A percentile compares a stretch with the other conserved stretches of the same genome.
Conservation (phyloP, 2,329 filamentous ascomycete species). For the Huntiella bhutanensis region DNA sequence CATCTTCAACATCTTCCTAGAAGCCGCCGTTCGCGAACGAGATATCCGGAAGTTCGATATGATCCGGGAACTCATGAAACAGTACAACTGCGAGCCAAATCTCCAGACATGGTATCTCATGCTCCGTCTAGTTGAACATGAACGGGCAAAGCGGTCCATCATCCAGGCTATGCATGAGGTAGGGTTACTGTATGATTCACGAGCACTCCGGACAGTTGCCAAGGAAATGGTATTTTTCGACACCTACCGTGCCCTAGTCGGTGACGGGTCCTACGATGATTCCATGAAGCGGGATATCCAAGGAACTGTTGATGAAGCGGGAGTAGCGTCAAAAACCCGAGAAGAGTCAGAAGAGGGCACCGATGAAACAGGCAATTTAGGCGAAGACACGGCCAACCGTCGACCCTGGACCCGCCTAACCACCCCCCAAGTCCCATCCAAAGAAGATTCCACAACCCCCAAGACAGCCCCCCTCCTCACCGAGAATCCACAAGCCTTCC, state of each 20-base stretch:
- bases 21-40: conserved; percentile 21
- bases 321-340: neutral
- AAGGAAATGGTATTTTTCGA: conserved; percentile 25
- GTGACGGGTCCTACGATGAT: conserved; percentile 13
- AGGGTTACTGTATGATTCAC: conserved; percentile 23
- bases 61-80: conserved; percentile 24
- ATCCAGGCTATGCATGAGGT: conserved; percentile 27
- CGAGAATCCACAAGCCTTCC: conserved; percentile 22
- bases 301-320: neutral
- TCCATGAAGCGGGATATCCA: neutral
- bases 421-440: neutral
- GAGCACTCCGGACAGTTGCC: conserved; percentile 22
- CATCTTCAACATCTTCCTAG: conserved; percentile 29
- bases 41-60: conserved; percentile 25
- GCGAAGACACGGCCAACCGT: neutral
- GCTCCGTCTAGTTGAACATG: conserved; percentile 35
- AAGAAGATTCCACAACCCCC: neutral
- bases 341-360: neutral
- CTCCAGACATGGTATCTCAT: conserved; percentile 30
- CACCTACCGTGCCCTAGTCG: conserved; percentile 22
- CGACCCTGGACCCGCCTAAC: neutral
- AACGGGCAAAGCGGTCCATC: conserved; percentile 31
- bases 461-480: conserved; percentile 18
- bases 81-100: conserved; percentile 22
- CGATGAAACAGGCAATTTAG: neutral